These are phyloP conservation scores for Pythium diclinum DNA, from an alignment of 352 stramenopile species.

Conservation along the genomic window DNA sequence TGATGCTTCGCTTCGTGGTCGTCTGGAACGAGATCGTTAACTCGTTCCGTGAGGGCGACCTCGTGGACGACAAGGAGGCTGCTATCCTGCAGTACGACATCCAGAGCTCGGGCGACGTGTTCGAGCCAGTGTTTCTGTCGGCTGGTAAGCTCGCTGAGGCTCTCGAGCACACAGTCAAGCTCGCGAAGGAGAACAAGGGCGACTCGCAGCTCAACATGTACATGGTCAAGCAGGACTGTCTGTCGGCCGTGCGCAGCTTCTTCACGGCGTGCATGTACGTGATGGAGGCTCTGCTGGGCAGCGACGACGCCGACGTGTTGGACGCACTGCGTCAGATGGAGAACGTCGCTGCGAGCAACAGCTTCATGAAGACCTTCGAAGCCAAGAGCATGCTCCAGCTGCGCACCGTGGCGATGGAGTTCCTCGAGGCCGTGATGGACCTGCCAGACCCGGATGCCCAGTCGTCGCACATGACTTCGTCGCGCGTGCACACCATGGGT, in stretches of 20 bases:
- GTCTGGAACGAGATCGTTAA: slow-evolving; percentile 57
- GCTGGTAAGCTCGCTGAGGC: slow-evolving; percentile 81
- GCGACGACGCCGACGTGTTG: slow-evolving; percentile 74
- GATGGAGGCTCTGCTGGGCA: slow-evolving; percentile 63
- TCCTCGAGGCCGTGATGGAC: slow-evolving; percentile 80
- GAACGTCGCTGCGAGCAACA: slow-evolving; percentile 47
- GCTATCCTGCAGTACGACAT: slow-evolving; percentile 58
- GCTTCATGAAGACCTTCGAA: slow-evolving; percentile 79
- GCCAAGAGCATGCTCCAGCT: slow-evolving; percentile 50
- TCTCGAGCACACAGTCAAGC: slow-evolving; percentile 43
- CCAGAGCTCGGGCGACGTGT: slow-evolving; percentile 79
- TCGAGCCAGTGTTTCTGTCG: slow-evolving; percentile 83
- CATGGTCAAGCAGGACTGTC: slow-evolving; percentile 76
- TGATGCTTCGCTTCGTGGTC: slow-evolving; percentile 54
- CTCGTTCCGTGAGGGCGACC: slow-evolving; percentile 42
- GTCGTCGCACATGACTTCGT: slow-evolving; percentile 63
- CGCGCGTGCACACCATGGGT: slow-evolving; percentile 70
- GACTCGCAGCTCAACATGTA: slow-evolving; percentile 75
- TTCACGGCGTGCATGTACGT: slow-evolving; percentile 81
- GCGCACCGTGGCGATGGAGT: slow-evolving; percentile 40
- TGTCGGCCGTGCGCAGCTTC: slow-evolving; percentile 79
- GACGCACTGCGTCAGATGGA: slow-evolving; percentile 80
- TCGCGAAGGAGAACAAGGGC: slow-evolving; percentile 68
- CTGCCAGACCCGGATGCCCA: slow-evolving; percentile 69
- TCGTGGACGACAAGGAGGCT: slow-evolving; percentile 48